Conservation (phyloP, 345 rosid species). For the Tarenaya hassleriana region DNA sequence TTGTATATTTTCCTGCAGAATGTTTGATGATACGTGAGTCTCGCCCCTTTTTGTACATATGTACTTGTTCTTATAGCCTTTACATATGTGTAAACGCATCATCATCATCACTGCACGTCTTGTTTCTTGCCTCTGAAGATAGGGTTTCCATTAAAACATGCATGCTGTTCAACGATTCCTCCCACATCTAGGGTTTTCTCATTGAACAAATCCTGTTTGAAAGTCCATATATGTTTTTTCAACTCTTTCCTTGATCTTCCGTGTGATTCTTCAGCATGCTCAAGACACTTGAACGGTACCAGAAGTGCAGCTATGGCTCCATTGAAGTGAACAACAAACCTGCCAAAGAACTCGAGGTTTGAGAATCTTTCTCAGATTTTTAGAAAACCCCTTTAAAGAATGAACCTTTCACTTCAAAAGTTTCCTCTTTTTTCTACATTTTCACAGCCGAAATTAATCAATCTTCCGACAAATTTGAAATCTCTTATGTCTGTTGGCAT, state of each 20-base stretch:
- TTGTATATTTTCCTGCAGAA: no score
- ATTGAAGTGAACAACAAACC: slow-evolving; percentile 81
- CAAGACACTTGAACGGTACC: slow-evolving; percentile 85
- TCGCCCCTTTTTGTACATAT: no score
- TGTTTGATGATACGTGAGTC: no score
- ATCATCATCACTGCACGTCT: no score
- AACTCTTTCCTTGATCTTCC: background rate
- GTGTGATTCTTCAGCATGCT: slow-evolving; percentile 57
- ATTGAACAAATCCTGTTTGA: slow-evolving; percentile 1
- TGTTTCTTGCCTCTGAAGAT: no score
- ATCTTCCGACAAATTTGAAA: slow-evolving; percentile 7
- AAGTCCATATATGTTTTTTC: slow-evolving; percentile 8
- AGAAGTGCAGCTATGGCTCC: slow-evolving; percentile 88
- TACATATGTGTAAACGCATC: no score
- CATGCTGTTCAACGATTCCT: no score
- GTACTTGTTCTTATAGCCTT: no score
- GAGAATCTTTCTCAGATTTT: background rate
- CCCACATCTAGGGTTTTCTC: no score
- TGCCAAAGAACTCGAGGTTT: slow-evolving; percentile 82
- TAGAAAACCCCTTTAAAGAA: background rate
- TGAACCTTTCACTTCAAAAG: background rate
- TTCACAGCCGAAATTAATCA: background rate
- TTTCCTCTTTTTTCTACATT: background rate
- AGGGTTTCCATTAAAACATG: no score
- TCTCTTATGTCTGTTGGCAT: background rate